Evolutionary conservation across 2,329 filamentous ascomycete species (phyloP).

Genomic region (Paraphaeosphaeria minitans): DNA sequence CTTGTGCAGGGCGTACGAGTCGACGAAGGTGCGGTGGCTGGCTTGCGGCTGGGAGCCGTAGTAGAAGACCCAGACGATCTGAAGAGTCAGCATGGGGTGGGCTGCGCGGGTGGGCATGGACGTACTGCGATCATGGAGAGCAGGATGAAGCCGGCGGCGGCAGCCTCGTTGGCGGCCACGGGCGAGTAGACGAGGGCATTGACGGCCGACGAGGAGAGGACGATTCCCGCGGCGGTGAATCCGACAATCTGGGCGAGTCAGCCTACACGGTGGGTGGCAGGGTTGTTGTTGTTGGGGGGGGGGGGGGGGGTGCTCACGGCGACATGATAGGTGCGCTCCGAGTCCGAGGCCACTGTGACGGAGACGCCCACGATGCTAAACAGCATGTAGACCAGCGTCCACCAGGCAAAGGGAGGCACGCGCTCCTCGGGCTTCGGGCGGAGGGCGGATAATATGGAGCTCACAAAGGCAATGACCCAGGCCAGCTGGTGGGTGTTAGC

Average conservation of each 20-base stretch:
- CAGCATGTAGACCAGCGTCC: constrained; percentile 83
- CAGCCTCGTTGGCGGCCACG: constrained; percentile 77
- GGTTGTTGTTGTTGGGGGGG: no score
- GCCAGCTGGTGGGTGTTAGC: constrained; percentile 70
- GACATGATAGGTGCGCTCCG: constrained; percentile 86
- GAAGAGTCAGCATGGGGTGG: constrained; percentile 10
- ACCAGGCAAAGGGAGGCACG: constrained; percentile 74
- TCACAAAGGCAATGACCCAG: constrained; percentile 91
- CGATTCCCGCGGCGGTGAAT: constrained; percentile 81
- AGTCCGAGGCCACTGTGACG: constrained; percentile 82
- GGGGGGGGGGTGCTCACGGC: constrained; percentile 67
- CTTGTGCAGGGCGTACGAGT: constrained; percentile 94
- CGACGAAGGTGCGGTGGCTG: constrained; percentile 85
- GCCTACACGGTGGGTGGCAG: constrained; percentile 17
- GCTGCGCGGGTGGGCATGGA: constrained; percentile 18
- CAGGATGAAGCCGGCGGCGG: constrained; percentile 90
- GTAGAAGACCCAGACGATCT: constrained; percentile 99
- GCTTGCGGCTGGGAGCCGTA: constrained; percentile 92
- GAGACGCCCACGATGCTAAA: constrained; percentile 81
- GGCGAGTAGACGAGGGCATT: constrained; percentile 83
- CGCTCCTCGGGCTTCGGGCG: constrained; percentile 64
- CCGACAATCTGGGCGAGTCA: constrained; percentile 69
- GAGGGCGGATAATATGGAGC: constrained; percentile 74
- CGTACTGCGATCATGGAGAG: constrained; percentile 90
- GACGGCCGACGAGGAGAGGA: constrained; percentile 83